Evolutionary conservation across 176 grass and related monocot species (phyloP).

Genomic region (Poa annua): DNA sequence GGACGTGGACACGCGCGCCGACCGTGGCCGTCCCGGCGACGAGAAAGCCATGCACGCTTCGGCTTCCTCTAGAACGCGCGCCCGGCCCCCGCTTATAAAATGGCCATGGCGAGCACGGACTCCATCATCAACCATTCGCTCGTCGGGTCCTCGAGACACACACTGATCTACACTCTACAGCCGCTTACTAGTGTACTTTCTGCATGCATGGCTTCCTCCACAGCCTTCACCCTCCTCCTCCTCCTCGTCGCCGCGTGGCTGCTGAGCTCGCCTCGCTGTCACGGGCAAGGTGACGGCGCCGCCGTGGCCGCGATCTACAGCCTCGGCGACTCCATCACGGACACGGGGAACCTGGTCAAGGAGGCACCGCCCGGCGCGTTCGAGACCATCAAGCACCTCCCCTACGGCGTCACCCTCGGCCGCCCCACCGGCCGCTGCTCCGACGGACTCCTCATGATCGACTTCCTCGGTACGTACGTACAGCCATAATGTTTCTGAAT

Average conservation of each 20-base stretch:
- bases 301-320: constrained; percentile 78
- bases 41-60: constrained; percentile 34
- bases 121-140: not conserved
- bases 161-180: not conserved
- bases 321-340: constrained; percentile 91
- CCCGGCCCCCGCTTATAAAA: constrained; percentile 13
- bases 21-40: constrained; percentile 34
- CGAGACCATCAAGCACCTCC: constrained; percentile 72
- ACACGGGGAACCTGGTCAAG: constrained; percentile 79
- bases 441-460: constrained; percentile 97
- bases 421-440: constrained; percentile 82
- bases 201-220: constrained; percentile 55
- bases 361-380: constrained; percentile 70
- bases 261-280: not conserved
- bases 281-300: not conserved
- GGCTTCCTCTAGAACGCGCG: constrained; percentile 20
- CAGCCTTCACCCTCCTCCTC: constrained; percentile 23
- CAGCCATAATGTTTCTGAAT: not conserved
- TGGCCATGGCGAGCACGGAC: constrained; percentile 3
- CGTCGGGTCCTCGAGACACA: not conserved
- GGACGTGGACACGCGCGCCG: not conserved
- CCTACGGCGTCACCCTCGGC: constrained; percentile 77
- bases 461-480: constrained; percentile 61
- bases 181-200: not conserved
- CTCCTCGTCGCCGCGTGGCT: not conserved